Base-by-base conservation (phyloP, 2,329 filamentous ascomycete genomes). In the Apiospora marii region DNA sequence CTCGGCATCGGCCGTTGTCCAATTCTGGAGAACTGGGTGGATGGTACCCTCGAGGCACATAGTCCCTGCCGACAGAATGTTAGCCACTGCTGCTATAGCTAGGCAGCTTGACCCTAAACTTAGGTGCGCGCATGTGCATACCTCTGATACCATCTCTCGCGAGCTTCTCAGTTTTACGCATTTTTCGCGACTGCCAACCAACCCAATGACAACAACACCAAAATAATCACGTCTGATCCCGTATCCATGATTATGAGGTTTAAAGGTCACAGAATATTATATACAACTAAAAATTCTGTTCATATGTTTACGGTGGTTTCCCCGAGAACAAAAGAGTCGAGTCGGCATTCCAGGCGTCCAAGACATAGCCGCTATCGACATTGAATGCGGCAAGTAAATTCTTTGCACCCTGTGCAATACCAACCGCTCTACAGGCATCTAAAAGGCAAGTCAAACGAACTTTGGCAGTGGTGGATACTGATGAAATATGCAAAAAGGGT, bases 11-110 rank as follows among this genome's bases (percentile, higher is more conserved):
- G 72, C 53, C 12, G 75, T 67, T 13, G 73, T 64, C 80, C 80
- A 82, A 48, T 79, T 75, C 27, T 74, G 37, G 67, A 82, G 80
- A 34, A 81, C 68, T 8, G 80, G 79, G 71, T 82, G 80, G 37
- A 80, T 73, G 22, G 77, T 74, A 10, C 79, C 80, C n/a, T 74
- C 69, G 7, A 82, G 76, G 34, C 76, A 64, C 34, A 30, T 34
- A 3, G n/a, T 64, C 5, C 34, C 58, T 64, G 34, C 5, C 49
- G 7, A 10, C 4, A n/a, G 3, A 12, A 1, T 10, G 34, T 64
- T n/a, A 41, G 58, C 58, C 19, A 41, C 6, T 19, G 34, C 8
- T 41, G 19, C 4, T 5, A 41, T 51, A 24, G 2, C 13, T 27
- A 51, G 10, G 10, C 3, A 14, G 24, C 14, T 10, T 10, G 13